Evolutionary conservation across 2,329 filamentous ascomycete genomes (phyloP), one percentile per base, ranked within the genome.

Genomic region (Zopfia rhizophila): DNA sequence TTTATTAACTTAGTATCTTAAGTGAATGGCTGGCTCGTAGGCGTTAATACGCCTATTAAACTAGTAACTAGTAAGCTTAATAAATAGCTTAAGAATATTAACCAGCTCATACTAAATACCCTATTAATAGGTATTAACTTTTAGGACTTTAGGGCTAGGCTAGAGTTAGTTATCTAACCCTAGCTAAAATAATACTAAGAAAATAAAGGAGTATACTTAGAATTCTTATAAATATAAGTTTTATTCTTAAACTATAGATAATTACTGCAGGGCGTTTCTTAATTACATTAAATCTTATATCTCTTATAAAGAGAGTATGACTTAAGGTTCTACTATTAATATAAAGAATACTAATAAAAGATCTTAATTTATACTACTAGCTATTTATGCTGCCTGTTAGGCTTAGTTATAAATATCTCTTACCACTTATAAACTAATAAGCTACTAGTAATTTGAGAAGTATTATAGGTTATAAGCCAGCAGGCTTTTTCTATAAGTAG

Each of bases 211-310:
- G 6, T 8, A 36, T 10, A 13, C 11, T 12, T 18, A 13, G 58
- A 58, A 16, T 55, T 60, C 6, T 70, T 61, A 55, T 84, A 87
- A 1, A 80, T 74, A 57, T 85, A 87, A 14, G 74, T 73, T 5
- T 77, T 73, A 28, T 78, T 80, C 53, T 78, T 78, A 16, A 82
- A 81, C 52, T 79, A 78, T n/a, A 79, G 48, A 58, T 85, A 87
- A 46, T 84, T 83, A 47, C 73, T 77, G 57, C 84, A 87, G 1
- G 85, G 85, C 5, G 70, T 66, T 47, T 79, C 78, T 36, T 81
- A 79, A 58, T 87, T 80, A 59, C 84, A 87, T 33, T 78, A 76
- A 48, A 87, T 80, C 65, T 87, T 88, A 28, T 82, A 81, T 43
- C 70, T 77, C 30, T 84, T 75, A 58, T 85, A 87, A 29, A 82